Evolutionary conservation across 305 asterid genomes (phyloP).

Genomic region (Fraxinus latifolia): DNA sequence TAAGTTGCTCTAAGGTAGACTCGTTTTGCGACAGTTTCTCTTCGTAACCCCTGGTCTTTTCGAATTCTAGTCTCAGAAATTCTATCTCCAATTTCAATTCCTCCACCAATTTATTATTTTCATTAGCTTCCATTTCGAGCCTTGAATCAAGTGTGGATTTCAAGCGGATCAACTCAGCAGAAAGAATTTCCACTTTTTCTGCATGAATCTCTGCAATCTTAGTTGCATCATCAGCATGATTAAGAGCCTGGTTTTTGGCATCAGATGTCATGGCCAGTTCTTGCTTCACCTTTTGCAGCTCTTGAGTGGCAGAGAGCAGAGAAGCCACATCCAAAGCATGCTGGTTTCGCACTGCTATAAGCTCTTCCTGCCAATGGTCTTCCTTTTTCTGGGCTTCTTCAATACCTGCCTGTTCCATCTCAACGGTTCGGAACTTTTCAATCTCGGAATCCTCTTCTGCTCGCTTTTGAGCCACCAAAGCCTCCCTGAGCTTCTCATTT

Average conservation of each 20-base stretch:
- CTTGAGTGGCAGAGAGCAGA: conserved; percentile 67
- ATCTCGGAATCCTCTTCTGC: conserved; percentile 34
- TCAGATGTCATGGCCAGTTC: conserved; percentile 65
- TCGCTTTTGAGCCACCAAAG: conserved; percentile 30
- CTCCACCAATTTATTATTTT: conserved; percentile 51
- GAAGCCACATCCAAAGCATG: conserved; percentile 81
- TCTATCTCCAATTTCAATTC: conserved; percentile 63
- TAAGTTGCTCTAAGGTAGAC: conserved; percentile 68
- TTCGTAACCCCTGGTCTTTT: conserved; percentile 48
- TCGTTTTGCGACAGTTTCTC: conserved; percentile 64
- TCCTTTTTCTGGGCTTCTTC: conserved; percentile 78
- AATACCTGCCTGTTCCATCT: conserved; percentile 56
- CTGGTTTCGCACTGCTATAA: conserved; percentile 70
- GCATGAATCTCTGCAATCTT: conserved; percentile 76
- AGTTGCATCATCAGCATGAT: conserved; percentile 86
- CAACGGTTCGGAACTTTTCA: conserved; percentile 28
- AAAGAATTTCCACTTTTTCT: conserved; percentile 63
- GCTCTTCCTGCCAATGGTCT: conserved; percentile 75
- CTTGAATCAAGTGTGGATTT: conserved; percentile 63
- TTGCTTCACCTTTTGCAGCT: conserved; percentile 69
- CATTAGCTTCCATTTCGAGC: conserved; percentile 50
- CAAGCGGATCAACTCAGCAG: conserved; percentile 68
- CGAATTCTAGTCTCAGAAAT: conserved; percentile 54
- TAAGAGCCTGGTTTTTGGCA: conserved; percentile 85
- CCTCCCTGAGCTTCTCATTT: conserved; percentile 32